Conservation (phyloP, 2,329 filamentous ascomycete species). For the Alternaria gansuensis region DNA sequence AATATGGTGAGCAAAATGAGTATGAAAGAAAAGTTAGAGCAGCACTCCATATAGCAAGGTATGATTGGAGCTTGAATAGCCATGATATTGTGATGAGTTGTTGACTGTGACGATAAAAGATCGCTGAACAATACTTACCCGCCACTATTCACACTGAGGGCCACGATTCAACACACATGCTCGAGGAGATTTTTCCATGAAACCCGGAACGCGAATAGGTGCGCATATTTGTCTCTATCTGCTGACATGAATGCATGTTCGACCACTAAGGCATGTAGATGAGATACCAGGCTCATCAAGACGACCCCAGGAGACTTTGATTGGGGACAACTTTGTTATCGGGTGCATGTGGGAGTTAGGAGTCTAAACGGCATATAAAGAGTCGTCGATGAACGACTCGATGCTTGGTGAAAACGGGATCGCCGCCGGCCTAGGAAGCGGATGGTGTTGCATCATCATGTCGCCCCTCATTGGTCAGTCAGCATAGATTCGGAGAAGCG, state of each 20-base stretch:
- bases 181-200: not conserved
- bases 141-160: not conserved
- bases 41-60: not conserved
- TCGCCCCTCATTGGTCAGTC: slow-evolving; percentile 33
- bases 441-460: slow-evolving; percentile 23
- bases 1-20: not conserved
- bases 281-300: too few species aligned
- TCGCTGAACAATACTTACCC: not conserved
- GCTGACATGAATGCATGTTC: not conserved
- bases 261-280: not conserved
- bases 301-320: too few species aligned
- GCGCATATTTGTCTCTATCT: not conserved
- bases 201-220: not conserved
- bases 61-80: not conserved
- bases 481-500: slow-evolving; percentile 18
- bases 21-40: too few species aligned
- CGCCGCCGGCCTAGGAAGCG: not conserved
- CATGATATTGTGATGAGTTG: not conserved
- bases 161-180: not conserved
- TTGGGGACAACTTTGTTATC: too few species aligned
- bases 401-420: not conserved
- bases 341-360: not conserved
- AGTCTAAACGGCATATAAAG: not conserved
- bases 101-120: not conserved
- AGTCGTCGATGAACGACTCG: not conserved